Conservation (phyloP, 225 moss, liverwort and hornwort species). For the Asterella californica region DNA sequence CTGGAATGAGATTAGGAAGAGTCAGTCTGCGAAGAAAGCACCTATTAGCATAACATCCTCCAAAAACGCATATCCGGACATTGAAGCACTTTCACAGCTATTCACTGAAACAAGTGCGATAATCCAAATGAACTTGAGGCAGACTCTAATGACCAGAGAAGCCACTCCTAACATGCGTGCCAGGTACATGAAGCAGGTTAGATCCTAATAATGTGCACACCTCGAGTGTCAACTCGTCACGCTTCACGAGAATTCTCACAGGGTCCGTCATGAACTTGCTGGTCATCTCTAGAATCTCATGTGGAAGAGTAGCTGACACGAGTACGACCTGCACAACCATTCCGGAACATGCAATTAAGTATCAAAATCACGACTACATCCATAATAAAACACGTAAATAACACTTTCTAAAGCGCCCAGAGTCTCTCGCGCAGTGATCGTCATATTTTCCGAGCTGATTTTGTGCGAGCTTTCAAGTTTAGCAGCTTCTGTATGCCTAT, state of each 20-base stretch:
- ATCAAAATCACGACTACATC: background rate
- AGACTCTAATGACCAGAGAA: background rate
- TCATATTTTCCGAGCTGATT: too few relatives aligned
- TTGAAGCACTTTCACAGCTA: background rate
- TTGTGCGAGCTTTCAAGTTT: background rate
- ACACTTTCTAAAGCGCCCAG: too few relatives aligned
- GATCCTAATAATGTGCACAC: slow-evolving; percentile 27
- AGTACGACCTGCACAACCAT: slow-evolving; percentile 58
- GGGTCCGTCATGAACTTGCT: slow-evolving; percentile 94
- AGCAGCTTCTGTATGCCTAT: background rate
- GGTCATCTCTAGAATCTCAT: slow-evolving; percentile 91
- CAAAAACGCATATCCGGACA: background rate
- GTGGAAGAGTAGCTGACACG: slow-evolving; percentile 79
- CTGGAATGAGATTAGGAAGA: slow-evolving; percentile 28
- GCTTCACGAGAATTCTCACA: slow-evolving; percentile 82
- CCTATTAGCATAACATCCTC: background rate
- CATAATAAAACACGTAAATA: too few relatives aligned
- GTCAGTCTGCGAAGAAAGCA: background rate
- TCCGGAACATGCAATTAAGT: background rate
- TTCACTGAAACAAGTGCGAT: background rate
- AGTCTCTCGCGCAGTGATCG: too few relatives aligned
- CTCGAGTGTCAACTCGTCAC: slow-evolving; percentile 94
- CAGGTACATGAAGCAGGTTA: background rate
- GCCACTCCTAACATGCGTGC: background rate
- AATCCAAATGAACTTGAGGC: background rate